A percentile compares a stretch with the other conserved stretches of the same genome.
These are phyloP conservation scores for Ophiocordyceps polyrhachis-furcata DNA, from an alignment of 2,329 filamentous ascomycete species.

Conservation along the genomic window DNA sequence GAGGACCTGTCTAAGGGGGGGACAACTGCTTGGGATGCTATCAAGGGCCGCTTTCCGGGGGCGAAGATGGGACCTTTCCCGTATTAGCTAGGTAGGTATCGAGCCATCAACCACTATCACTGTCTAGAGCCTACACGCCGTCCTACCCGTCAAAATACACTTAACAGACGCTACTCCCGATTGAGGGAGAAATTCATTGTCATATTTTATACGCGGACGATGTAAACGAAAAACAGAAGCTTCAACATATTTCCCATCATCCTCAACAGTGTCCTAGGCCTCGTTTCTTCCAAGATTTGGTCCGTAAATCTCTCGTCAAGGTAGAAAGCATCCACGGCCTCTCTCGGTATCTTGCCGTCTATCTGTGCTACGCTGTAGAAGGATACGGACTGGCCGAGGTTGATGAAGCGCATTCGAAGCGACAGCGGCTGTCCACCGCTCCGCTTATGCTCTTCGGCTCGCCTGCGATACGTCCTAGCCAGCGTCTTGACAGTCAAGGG, in stretches of 20 bases:
- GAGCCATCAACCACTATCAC: too few relatives aligned
- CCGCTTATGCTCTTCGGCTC: neutral
- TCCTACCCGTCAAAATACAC: too few relatives aligned
- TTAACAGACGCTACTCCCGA: too few relatives aligned
- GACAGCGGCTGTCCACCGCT: neutral
- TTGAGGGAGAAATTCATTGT: too few relatives aligned
- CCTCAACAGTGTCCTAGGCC: neutral
- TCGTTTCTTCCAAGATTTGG: neutral
- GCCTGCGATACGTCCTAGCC: neutral
- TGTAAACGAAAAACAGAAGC: neutral
- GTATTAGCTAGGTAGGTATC: neutral
- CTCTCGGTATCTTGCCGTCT: neutral
- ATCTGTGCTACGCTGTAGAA: neutral
- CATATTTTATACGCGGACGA: neutral
- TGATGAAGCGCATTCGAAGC: neutral
- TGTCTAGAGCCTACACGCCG: too few relatives aligned
- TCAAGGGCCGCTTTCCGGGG: neutral
- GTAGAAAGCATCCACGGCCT: neutral
- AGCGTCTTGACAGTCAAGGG: neutral
- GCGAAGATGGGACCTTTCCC: neutral
- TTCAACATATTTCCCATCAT: neutral
- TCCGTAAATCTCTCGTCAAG: neutral
- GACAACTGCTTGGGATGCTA: neutral
- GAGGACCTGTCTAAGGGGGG: neutral
- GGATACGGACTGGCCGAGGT: neutral